phyloP scores from a whole-genome alignment of 352 stramenopile genomes.

The Aphanomyces euteiches region DNA sequence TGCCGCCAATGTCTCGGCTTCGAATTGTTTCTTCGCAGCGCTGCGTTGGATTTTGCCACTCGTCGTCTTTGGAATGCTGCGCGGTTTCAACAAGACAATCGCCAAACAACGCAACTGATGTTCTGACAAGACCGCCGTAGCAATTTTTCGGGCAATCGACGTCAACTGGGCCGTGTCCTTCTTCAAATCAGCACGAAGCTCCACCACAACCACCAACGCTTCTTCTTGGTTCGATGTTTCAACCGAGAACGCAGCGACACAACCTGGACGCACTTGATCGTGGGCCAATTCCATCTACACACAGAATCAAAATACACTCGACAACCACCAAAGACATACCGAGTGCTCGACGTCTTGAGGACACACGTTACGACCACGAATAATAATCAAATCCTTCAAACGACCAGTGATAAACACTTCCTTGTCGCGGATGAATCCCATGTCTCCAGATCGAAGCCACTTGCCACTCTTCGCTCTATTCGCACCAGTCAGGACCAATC shows the following conservation, averaged over 20 bases:
- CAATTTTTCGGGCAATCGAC: conserved; percentile 56
- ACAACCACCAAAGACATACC: neutral
- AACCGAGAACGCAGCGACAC: conserved; percentile 71
- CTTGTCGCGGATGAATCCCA: conserved; percentile 62
- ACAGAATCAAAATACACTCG: neutral
- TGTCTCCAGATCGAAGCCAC: conserved; percentile 60
- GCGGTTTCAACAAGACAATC: conserved; percentile 68
- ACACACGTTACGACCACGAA: conserved; percentile 71
- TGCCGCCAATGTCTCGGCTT: conserved; percentile 28
- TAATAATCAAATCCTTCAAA: conserved; percentile 82
- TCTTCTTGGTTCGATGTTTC: conserved; percentile 69
- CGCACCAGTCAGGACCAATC: neutral
- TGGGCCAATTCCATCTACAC: conserved; percentile 58
- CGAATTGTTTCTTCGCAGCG: conserved; percentile 55
- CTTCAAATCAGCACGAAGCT: conserved; percentile 59
- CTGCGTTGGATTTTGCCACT: conserved; percentile 83
- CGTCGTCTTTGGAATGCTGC: conserved; percentile 78
- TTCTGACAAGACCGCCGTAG: conserved; percentile 56
- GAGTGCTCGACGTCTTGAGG: conserved; percentile 66
- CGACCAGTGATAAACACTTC: conserved; percentile 75
- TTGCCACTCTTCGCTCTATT: conserved; percentile 24
- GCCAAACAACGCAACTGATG: conserved; percentile 67
- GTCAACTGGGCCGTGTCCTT: conserved; percentile 41
- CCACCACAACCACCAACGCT: conserved; percentile 67
- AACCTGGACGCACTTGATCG: conserved; percentile 64